A percentile compares a stretch with the other conserved stretches of the same genome.
These are phyloP conservation scores for Neoarthrinium moseri DNA, from an alignment of 2,329 filamentous ascomycete genomes.

Conservation along the genomic window DNA sequence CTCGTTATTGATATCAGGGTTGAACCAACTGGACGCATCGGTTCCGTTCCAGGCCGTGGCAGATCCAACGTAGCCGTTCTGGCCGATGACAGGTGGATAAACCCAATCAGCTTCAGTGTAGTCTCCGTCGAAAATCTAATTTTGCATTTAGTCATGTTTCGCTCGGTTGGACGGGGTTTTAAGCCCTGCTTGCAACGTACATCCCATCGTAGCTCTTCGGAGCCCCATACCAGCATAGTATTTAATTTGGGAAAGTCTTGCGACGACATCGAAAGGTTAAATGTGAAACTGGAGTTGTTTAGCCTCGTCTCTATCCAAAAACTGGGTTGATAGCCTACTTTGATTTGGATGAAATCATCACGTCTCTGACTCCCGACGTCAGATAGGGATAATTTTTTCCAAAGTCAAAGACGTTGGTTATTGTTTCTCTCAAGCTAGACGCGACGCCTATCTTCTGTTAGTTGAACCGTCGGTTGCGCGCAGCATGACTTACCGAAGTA, in stretches of 20 bases:
- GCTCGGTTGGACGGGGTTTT: neutral
- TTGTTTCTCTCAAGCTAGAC: conserved; percentile 14
- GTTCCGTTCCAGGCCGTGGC: conserved; percentile 37
- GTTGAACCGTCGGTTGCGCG: neutral
- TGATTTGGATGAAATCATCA: conserved; percentile 14
- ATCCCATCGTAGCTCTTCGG: conserved; percentile 26
- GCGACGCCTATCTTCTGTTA: conserved; percentile 14
- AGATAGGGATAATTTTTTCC: conserved; percentile 13
- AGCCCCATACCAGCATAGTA: conserved; percentile 19
- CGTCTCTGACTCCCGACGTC: conserved; percentile 11
- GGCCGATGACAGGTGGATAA: conserved; percentile 37
- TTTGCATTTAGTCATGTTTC: neutral
- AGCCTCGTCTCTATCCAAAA: neutral
- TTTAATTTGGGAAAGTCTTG: conserved; percentile 26
- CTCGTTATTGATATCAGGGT: conserved; percentile 33
- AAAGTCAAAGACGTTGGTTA: conserved; percentile 17
- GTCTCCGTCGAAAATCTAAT: conserved; percentile 33
- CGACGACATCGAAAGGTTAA: conserved; percentile 18
- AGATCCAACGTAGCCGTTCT: conserved; percentile 40
- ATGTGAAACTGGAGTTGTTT: conserved; percentile 20
- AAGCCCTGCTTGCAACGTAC: conserved; percentile 12
- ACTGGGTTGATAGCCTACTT: conserved; percentile 11
- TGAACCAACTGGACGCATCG: conserved; percentile 30
- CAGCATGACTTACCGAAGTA: conserved; percentile 24
- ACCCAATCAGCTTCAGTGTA: conserved; percentile 40